These are phyloP conservation scores for Pseudogymnoascus sp. DNA, from an alignment of 2,329 filamentous ascomycete species.

Conservation along the genomic window DNA sequence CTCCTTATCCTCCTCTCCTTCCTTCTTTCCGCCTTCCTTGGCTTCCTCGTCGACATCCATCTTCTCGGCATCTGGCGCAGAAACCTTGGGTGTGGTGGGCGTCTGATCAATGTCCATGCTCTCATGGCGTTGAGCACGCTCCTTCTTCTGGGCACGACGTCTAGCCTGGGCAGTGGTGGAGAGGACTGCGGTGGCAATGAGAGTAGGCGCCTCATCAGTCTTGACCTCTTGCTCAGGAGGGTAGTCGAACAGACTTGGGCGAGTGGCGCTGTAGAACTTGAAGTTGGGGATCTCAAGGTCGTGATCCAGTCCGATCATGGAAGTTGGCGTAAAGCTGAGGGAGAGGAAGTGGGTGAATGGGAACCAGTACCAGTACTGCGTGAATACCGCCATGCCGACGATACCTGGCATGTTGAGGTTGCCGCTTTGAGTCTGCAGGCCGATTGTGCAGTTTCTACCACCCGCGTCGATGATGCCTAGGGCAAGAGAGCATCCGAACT, in stretches of 20 bases:
- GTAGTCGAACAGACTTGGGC: slow-evolving; percentile 94
- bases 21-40: slow-evolving; percentile 36
- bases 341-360: slow-evolving; percentile 96
- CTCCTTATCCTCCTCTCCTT: slow-evolving; percentile 50
- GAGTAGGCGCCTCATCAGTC: slow-evolving; percentile 81
- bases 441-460: slow-evolving; percentile 96
- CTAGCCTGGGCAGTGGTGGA: slow-evolving; percentile 97
- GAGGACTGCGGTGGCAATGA: slow-evolving; percentile 90
- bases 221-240: slow-evolving; percentile 95
- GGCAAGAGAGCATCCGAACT: slow-evolving; percentile 89
- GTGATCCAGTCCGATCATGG: slow-evolving; percentile 88
- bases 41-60: slow-evolving; percentile 73
- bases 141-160: slow-evolving; percentile 87
- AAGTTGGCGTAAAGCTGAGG: slow-evolving; percentile 90
- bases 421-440: slow-evolving; percentile 92
- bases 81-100: slow-evolving; percentile 60
- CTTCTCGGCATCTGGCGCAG: slow-evolving; percentile 56
- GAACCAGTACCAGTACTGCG: slow-evolving; percentile 99
- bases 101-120: slow-evolving; percentile 91
- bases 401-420: slow-evolving; percentile 98
- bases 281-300: slow-evolving; percentile 88
- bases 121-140: slow-evolving; percentile 77
- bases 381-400: slow-evolving; percentile 95
- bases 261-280: slow-evolving; percentile 91
- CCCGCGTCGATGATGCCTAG: slow-evolving; percentile 97